Evolutionary conservation across 352 stramenopile species (phyloP), one percentile per base, ranked within the genome.

Genomic region (Thalassiosira oceanica): DNA sequence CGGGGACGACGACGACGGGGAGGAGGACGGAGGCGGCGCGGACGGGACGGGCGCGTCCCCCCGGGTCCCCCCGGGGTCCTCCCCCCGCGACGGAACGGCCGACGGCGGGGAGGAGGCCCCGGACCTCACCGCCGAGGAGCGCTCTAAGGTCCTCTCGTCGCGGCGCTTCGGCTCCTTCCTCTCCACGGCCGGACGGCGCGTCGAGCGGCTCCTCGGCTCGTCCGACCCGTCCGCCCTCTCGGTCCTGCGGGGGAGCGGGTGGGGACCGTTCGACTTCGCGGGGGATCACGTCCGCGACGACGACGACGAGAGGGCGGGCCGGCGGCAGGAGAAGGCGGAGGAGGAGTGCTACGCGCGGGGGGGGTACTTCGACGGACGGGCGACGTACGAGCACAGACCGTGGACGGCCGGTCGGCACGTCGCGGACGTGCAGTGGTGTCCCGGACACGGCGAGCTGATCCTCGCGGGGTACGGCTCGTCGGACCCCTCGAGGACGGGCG

Each of bases 381-480:
- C 81, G 35, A 66, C 84, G 0, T 90, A 85, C 36, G 60, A 81
- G 65, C 86, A 68, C 63, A 48, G 61, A 23, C 72, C 73, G 37
- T 90, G 78, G 70, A 90, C 83, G 1, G 16, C 61, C 21, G 63
- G 49, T 1, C 50, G 83, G 20, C 67, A 84, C 64, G 66, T 88
- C 24, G 88, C 83, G n/a, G 71, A 86, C 68, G 66, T 90, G 31
- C 68, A 87, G 61, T 90, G 83, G 83, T 90, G 80, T 44, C 83
- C 80, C 13, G 54, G 74, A 29, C 83, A 90, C 45, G 66, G 60
- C 31, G 83, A 90, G 61, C 63, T 83, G 29, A 65, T 90, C 58
- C 52, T 87, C 27, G 74, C 66, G 18, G 78, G 67, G 41, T 87
- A 90, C 49, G n/a, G n/a, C n/a, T n/a, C n/a, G n/a, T n/a, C n/a